Base-by-base conservation (phyloP, 2,329 filamentous ascomycete genomes). In the Pseudogymnoascus sp. region DNA sequence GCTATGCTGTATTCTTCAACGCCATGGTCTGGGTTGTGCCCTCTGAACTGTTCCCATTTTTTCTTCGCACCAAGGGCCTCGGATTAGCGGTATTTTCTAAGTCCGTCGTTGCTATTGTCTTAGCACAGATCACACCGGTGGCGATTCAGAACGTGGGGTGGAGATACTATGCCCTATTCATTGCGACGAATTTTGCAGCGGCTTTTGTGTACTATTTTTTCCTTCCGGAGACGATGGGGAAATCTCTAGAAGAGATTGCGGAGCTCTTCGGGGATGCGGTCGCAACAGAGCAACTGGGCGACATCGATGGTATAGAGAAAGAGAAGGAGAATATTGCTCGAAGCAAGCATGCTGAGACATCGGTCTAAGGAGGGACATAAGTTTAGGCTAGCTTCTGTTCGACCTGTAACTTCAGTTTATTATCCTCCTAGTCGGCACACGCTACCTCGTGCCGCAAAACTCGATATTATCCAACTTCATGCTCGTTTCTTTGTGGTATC, bases 181-280 rank as follows among this genome's bases (percentile, higher is more conserved):
- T 78, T 61, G 70, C 69, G 6, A 69, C 63, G 0, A 71, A 73
- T 33, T 43, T 72, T 11, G 66, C 60, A 0, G 68, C 71, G 0
- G 75, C 75, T 0, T 65, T 73, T 4, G 66, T 76, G 5, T 76
- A 76, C 28, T 76, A 71, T 43, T 70, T 77, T 68, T 81, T 83
- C 70, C 77, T 89, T 65, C 85, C 86, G 65, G 86, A 89, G 76
- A 89, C 87, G 60, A 88, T 88, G 75, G 85, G 85, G 43, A 78
- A 89, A 19, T 84, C 81, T 0, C 79, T 89, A 43, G 87, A 89
- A 74, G 81, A 87, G 69, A 76, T 76, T 66, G 71, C 68, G 2
- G 69, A 66, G 46, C 46, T 69, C 0, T 74, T 74, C 59, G 72
- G 70, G 4, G 69, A 69, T 37, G 63, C 66, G 59, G 56, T 59